Percentiles rank a stretch among this genome's conserved stretches.
Conservation (phyloP, 805 yeast species). For the Isabelozyma heimii region DNA sequence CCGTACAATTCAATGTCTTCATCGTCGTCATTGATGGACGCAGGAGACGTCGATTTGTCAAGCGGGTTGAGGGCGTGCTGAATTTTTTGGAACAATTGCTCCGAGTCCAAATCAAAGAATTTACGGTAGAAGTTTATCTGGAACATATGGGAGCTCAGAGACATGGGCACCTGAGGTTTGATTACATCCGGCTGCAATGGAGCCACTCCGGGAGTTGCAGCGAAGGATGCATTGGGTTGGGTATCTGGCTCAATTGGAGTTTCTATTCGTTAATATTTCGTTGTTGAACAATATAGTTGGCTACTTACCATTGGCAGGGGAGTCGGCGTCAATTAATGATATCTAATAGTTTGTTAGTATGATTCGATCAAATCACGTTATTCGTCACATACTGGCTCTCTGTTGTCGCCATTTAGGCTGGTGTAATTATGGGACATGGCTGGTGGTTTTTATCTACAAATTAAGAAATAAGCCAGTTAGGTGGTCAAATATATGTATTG, state of each 20-base stretch:
- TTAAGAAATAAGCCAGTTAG: background rate
- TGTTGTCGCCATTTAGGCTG: background rate
- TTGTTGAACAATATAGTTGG: background rate
- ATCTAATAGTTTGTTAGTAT: background rate
- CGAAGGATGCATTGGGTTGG: background rate
- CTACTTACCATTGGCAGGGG: background rate
- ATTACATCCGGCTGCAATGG: conserved; percentile 12
- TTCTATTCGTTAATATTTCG: background rate
- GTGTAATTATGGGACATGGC: background rate
- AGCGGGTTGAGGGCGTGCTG: conserved; percentile 57
- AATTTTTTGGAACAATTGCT: conserved; percentile 56
- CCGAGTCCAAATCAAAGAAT: conserved; percentile 68
- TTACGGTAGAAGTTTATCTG: conserved; percentile 59
- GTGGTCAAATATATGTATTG: background rate
- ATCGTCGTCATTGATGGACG: conserved; percentile 12
- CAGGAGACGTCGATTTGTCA: conserved; percentile 17
- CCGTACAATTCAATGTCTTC: conserved; percentile 71
- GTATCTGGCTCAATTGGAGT: conserved; percentile 5
- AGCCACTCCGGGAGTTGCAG: background rate
- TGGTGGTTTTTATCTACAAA: background rate
- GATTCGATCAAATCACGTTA: background rate
- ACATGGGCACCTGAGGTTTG: conserved; percentile 25
- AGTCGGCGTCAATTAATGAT: background rate
- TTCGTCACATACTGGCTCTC: background rate
- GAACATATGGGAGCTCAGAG: conserved; percentile 40